phyloP scores from a whole-genome alignment of 148 eudicot species.

The Gaultheria prostrata region DNA sequence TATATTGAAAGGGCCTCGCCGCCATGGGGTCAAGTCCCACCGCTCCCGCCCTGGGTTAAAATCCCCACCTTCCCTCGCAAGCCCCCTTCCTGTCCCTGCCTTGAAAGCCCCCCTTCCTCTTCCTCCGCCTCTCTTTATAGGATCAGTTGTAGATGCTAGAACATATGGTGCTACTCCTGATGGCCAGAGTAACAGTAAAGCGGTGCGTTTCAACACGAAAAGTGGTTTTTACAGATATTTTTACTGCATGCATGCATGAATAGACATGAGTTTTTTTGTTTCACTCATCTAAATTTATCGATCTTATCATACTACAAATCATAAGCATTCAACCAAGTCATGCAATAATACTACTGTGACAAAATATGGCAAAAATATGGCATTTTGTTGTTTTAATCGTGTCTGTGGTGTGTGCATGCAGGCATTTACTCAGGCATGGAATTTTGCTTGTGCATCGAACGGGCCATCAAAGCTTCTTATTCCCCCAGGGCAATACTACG shows the following conservation, averaged over 20 bases:
- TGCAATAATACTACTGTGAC: not conserved
- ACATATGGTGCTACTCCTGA: not conserved
- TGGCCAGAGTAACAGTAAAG: not conserved
- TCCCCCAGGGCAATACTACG: not conserved
- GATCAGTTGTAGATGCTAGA: not conserved
- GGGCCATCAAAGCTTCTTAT: conserved; percentile 10
- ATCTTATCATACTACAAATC: not conserved
- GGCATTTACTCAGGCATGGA: conserved; percentile 53
- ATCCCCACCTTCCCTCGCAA: not conserved
- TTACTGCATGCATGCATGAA: not conserved
- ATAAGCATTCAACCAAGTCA: not conserved
- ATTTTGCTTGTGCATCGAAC: conserved; percentile 40
- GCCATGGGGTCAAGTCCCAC: too few relatives aligned
- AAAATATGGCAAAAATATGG: not conserved
- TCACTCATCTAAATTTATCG: not conserved
- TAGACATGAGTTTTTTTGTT: not conserved
- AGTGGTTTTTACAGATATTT: not conserved
- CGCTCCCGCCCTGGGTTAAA: not conserved
- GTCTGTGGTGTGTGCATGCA: conserved; percentile 4
- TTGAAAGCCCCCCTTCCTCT: not conserved
- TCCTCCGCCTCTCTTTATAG: not conserved
- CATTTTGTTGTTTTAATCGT: not conserved
- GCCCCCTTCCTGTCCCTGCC: not conserved
- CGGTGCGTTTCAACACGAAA: not conserved
- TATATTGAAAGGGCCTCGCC: not conserved